These are phyloP conservation scores for Colletotrichum lindemuthianum DNA, from an alignment of 2,329 filamentous ascomycete genomes.

Conservation along the genomic window DNA sequence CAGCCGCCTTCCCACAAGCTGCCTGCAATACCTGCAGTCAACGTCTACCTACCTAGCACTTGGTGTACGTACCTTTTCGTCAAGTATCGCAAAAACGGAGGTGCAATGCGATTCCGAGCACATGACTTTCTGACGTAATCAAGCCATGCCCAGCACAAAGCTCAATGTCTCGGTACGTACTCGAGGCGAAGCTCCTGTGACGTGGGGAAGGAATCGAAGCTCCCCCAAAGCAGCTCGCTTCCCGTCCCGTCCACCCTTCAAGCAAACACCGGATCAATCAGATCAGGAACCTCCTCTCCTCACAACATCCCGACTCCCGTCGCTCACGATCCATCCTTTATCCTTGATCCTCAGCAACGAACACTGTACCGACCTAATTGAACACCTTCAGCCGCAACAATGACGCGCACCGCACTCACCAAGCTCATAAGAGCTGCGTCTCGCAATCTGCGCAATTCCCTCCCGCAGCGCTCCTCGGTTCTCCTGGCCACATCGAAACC, in stretches of 20 bases:
- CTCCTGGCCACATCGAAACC: conserved; percentile 25
- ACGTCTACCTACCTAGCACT: background rate
- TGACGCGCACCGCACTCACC: conserved; percentile 45
- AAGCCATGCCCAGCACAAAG: background rate
- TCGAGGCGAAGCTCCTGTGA: conserved; percentile 22
- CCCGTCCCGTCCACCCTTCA: background rate
- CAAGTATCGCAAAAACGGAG: conserved; percentile 9
- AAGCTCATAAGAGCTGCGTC: conserved; percentile 51
- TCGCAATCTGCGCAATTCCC: conserved; percentile 44
- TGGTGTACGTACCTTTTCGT: background rate
- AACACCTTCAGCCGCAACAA: conserved; percentile 35
- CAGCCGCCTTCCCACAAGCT: background rate
- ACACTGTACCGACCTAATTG: background rate
- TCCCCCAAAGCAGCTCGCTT: conserved; percentile 8
- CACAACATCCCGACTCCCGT: background rate
- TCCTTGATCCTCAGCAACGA: background rate
- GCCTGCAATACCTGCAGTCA: background rate
- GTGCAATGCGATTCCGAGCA: conserved; percentile 21
- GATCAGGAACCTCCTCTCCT: background rate
- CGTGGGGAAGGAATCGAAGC: conserved; percentile 35
- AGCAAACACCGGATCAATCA: background rate
- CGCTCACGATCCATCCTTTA: background rate
- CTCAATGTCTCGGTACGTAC: conserved; percentile 6
- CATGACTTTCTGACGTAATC: conserved; percentile 36
- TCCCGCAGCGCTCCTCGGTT: conserved; percentile 21